These are phyloP conservation scores for Fusarium anthophilum DNA, from an alignment of 2,329 filamentous ascomycete species.

Conservation along the genomic window DNA sequence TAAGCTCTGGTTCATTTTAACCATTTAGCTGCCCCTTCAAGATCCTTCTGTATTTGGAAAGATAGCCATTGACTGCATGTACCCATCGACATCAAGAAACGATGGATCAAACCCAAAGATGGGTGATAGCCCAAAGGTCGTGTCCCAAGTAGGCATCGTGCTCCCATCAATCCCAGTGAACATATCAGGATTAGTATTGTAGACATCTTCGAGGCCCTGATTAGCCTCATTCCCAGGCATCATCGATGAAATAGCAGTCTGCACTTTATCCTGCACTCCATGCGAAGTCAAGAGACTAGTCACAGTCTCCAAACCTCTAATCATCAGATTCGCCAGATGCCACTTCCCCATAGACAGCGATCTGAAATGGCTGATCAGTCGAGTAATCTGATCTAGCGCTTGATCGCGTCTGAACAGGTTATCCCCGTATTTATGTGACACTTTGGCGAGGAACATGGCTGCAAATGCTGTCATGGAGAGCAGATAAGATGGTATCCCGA, in stretches of 20 bases:
- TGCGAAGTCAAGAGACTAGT: neutral
- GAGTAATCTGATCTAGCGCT: slow-evolving; percentile 50
- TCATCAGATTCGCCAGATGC: slow-evolving; percentile 59
- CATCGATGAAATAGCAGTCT: neutral
- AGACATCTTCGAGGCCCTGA: neutral
- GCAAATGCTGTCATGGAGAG: slow-evolving; percentile 64
- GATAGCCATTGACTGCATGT: slow-evolving; percentile 31
- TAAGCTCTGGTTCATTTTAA: too few relatives aligned
- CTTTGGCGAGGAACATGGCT: slow-evolving; percentile 60
- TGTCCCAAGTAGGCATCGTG: slow-evolving; percentile 37
- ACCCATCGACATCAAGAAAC: slow-evolving; percentile 21
- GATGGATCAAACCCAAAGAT: slow-evolving; percentile 44
- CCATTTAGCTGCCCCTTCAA: too few relatives aligned
- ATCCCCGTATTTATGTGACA: slow-evolving; percentile 54
- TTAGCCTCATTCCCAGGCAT: neutral
- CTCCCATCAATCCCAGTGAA: slow-evolving; percentile 20
- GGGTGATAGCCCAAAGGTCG: slow-evolving; percentile 43
- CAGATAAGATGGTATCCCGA: slow-evolving; percentile 60
- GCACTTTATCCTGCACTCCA: neutral
- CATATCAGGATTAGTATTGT: neutral
- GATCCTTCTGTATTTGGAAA: slow-evolving; percentile 11
- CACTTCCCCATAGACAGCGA: slow-evolving; percentile 53
- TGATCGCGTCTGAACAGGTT: slow-evolving; percentile 50
- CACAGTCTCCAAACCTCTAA: slow-evolving; percentile 52
- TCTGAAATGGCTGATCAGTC: slow-evolving; percentile 53